Percentiles rank a stretch among this genome's conserved stretches.
Conservation (phyloP, 352 stramenopile species). For the Pythium sukuiense region DNA sequence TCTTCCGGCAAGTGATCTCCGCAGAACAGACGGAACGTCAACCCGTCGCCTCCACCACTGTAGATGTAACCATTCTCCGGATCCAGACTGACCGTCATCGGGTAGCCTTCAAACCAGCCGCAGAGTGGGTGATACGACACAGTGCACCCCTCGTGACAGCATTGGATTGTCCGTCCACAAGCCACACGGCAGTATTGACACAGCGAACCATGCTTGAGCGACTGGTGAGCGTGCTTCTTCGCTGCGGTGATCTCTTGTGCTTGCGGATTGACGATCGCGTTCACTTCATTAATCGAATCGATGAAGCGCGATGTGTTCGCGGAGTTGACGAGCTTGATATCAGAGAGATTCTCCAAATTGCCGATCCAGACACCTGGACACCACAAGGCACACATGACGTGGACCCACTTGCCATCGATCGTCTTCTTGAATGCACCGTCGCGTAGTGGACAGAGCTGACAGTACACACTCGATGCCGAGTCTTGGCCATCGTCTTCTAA, state of each 20-base stretch:
- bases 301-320: conserved; percentile 48
- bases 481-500: conserved; percentile 54
- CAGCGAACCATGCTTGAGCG: conserved; percentile 38
- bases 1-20: conserved; percentile 49
- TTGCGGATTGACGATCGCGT: conserved; percentile 33
- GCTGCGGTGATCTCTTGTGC: conserved; percentile 2
- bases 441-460: conserved; percentile 79
- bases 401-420: conserved; percentile 85
- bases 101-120: conserved; percentile 80
- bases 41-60: conserved; percentile 63
- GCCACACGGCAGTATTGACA: conserved; percentile 77
- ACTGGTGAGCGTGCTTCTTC: background rate
- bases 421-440: conserved; percentile 88
- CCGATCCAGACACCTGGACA: conserved; percentile 86
- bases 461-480: conserved; percentile 63
- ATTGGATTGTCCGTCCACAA: conserved; percentile 73
- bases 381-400: conserved; percentile 89
- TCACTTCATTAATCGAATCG: conserved; percentile 57
- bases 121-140: conserved; percentile 85
- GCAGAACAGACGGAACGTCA: conserved; percentile 74
- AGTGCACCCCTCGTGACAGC: conserved; percentile 48
- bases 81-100: conserved; percentile 60
- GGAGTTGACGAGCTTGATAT: conserved; percentile 69
- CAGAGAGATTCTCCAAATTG: conserved; percentile 69
- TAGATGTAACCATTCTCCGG: conserved; percentile 59